These are phyloP conservation scores for Xylaria cubensis DNA, from an alignment of 495 filamentous ascomycete genomes.

Conservation along the genomic window DNA sequence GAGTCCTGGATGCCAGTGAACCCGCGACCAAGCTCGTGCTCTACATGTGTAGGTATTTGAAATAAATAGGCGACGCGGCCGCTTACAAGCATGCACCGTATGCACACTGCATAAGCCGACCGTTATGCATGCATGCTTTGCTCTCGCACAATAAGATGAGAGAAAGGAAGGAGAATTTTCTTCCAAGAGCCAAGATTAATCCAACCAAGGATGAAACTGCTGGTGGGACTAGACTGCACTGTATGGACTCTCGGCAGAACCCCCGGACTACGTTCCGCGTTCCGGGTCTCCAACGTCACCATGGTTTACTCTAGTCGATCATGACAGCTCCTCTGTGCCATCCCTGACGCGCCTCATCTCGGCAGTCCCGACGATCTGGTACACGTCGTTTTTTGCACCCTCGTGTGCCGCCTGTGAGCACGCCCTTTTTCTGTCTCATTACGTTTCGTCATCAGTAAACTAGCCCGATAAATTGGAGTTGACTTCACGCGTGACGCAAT, in stretches of 20 bases:
- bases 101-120: conserved; percentile 1
- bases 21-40: not conserved
- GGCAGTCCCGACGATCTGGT: conserved; percentile 25
- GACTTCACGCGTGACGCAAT: not conserved
- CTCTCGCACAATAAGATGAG: not conserved
- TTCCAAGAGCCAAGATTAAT: not conserved
- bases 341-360: conserved; percentile 24
- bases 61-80: not conserved
- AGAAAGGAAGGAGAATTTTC: not conserved
- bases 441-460: not conserved
- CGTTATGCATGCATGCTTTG: not conserved
- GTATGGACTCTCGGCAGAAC: conserved; percentile 11
- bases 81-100: not conserved
- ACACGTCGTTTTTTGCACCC: conserved; percentile 4
- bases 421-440: not conserved
- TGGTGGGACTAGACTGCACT: not conserved
- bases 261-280: conserved; percentile 16
- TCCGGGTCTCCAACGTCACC: conserved; percentile 15
- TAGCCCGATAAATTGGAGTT: not conserved
- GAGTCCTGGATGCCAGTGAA: not conserved
- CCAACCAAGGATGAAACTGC: conserved; percentile 6
- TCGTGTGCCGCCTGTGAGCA: not conserved
- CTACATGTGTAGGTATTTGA: not conserved
- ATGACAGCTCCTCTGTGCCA: conserved; percentile 8
- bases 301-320: conserved; percentile 1